Percentiles rank a stretch among this genome's conserved stretches.
These are phyloP conservation scores for Chamaecrista fasciculata DNA, from an alignment of 306 rosid species.

Conservation along the genomic window DNA sequence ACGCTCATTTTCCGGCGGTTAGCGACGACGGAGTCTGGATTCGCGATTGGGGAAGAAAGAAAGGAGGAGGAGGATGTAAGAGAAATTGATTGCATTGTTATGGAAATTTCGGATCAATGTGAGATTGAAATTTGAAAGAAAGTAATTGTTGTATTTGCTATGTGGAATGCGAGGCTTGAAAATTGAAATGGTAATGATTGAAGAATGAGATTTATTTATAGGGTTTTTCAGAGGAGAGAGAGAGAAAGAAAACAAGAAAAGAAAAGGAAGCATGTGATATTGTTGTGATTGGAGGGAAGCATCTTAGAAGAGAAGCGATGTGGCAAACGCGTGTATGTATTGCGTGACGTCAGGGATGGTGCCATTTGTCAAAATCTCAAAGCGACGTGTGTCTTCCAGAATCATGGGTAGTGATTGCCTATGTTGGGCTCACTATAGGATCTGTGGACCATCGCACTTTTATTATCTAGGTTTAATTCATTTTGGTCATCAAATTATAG, in stretches of 20 bases:
- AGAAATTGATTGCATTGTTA: not conserved
- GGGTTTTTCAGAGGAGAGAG: too few relatives aligned
- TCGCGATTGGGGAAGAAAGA: not conserved
- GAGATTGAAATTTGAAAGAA: not conserved
- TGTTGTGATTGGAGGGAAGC: not conserved
- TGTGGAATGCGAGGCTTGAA: too few relatives aligned
- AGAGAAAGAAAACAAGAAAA: too few relatives aligned
- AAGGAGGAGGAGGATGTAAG: not conserved
- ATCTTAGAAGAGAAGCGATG: not conserved
- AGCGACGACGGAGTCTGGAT: not conserved
- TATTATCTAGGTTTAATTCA: too few relatives aligned
- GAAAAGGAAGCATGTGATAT: not conserved
- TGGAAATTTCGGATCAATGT: not conserved
- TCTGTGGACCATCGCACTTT: not conserved
- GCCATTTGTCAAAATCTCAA: not conserved
- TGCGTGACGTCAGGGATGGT: not conserved
- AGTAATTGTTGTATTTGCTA: not conserved
- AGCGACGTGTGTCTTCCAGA: not conserved
- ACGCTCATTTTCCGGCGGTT: not conserved
- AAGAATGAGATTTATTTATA: too few relatives aligned
- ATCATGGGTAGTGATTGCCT: not conserved
- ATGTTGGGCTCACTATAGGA: not conserved
- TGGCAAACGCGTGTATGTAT: not conserved
- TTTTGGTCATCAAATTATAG: too few relatives aligned
- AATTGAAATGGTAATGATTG: too few relatives aligned